These are phyloP conservation scores for Podosphaera xanthii DNA, from an alignment of 2,329 filamentous ascomycete genomes.

Conservation along the genomic window DNA sequence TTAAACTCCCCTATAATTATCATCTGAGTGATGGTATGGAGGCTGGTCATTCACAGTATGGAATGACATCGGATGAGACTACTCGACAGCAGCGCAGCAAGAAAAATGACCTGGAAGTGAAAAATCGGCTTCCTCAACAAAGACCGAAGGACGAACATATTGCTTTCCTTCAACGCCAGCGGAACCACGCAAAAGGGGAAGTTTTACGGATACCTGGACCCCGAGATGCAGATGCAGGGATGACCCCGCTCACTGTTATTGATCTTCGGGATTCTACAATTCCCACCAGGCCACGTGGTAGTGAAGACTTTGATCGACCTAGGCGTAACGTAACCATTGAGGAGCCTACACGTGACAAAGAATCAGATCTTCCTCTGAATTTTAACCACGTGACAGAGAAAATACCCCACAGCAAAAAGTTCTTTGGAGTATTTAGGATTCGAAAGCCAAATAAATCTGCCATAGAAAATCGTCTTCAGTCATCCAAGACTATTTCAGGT, in stretches of 20 bases:
- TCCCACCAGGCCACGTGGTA: conserved; percentile 5
- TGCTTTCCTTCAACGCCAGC: conserved; percentile 66
- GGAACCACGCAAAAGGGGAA: conserved; percentile 46
- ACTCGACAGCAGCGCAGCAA: conserved; percentile 28
- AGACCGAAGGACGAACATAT: conserved; percentile 57
- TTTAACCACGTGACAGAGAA: conserved; percentile 5
- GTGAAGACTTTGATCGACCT: conserved; percentile 4
- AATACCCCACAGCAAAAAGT: conserved; percentile 8
- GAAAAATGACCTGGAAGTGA: conserved; percentile 30
- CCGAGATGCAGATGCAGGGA: conserved; percentile 66
- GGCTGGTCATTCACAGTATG: conserved; percentile 3
- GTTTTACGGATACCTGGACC: conserved; percentile 79
- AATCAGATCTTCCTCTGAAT: too few relatives aligned
- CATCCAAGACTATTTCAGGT: conserved; percentile 26
- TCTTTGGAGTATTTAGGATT: conserved; percentile 18
- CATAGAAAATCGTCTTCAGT: conserved; percentile 6
- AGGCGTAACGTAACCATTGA: conserved; percentile 14
- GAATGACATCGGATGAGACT: conserved; percentile 1
- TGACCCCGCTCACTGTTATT: conserved; percentile 39
- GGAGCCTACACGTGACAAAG: conserved; percentile 7
- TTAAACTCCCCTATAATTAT: not conserved
- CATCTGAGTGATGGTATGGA: conserved; percentile 3
- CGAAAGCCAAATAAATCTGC: conserved; percentile 21
- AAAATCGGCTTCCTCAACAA: conserved; percentile 25
- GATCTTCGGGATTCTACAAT: conserved; percentile 1